Evolutionary conservation across 1,284 basidiomycete genomes (phyloP), one percentile per base, ranked within the genome.

Genomic region (Cryptococcus jaspeensis): DNA sequence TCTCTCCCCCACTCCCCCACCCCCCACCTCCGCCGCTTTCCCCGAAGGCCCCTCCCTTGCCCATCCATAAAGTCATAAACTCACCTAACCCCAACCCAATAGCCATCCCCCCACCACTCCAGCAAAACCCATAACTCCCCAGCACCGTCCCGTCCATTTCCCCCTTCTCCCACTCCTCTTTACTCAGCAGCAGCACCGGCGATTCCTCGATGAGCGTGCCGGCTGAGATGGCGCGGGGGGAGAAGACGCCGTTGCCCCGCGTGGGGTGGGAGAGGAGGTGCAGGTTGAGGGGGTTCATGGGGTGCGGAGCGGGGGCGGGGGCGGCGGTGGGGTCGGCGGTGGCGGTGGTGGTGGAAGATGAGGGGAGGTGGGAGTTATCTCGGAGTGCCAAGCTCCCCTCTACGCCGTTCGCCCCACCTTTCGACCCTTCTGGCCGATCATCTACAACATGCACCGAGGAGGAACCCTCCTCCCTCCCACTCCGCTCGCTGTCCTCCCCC

Each of bases 81-180:
- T 62, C 69, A 92, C 91, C 92, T 28, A 95, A 80, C 1, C 93
- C 93, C 0, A 95, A 76, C 0, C 90, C 89, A 1, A 98, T 81
- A 0, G 89, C 93, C 89, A 92, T 91, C 2, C 84, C 83, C 0
- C 87, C 87, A 8, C 69, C 66, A 61, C 85, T 83, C 88, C 91
- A 96, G 43, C 84, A 86, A 70, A 94, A 94, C 0, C 90, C 87
- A 71, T 94, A 94, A 50, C 88, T 85, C 63, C 93, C 88, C 15
- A 95, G 78, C 0, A 88, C 76, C 0, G 89, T 94, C 64, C 87
- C 80, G 55, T 72, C 65, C 63, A 78, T 67, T 62, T 77, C 82
- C 54, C 86, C 88, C 7, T 76, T 67, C 45, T 84, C 81, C 71
- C 92, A 92, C 75, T 92, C 90, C 32, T 84, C 80, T 47, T 83